phyloP scores from a whole-genome alignment of 1,284 basidiomycete genomes.

The Agroathelia rolfsii region DNA sequence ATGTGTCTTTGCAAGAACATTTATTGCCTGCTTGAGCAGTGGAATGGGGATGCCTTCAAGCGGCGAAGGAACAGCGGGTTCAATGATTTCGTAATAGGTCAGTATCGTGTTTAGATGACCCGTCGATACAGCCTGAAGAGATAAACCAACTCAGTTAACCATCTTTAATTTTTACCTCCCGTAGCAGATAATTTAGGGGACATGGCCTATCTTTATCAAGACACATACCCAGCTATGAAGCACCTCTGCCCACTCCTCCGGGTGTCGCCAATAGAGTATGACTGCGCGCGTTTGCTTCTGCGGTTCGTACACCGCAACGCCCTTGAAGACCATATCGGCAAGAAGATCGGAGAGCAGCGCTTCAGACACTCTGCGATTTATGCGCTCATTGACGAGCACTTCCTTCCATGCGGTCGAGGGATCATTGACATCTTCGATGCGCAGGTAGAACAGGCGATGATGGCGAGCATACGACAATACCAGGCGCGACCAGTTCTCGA shows the following conservation, averaged over 20 bases:
- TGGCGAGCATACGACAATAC: conserved; percentile 64
- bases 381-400: conserved; percentile 61
- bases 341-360: conserved; percentile 47
- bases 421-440: conserved; percentile 60
- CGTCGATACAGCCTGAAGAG: conserved; percentile 47
- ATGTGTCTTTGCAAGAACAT: conserved; percentile 48
- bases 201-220: too few species aligned
- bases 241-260: conserved; percentile 76
- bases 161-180: too few species aligned
- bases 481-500: conserved; percentile 60
- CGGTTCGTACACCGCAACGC: conserved; percentile 61
- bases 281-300: conserved; percentile 57
- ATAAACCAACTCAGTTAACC: too few species aligned
- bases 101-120: conserved; percentile 74
- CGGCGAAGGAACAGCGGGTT: conserved; percentile 57
- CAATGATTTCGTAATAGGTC: conserved; percentile 74
- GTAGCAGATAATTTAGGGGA: too few species aligned
- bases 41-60: conserved; percentile 55
- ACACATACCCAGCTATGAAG: conserved; percentile 63
- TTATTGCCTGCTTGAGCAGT: conserved; percentile 57
- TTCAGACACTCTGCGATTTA: conserved; percentile 64
- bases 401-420: conserved; percentile 65
- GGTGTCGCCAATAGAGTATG: conserved; percentile 60
- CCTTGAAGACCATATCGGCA: conserved; percentile 47
- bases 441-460: conserved; percentile 50